Conservation (phyloP, 768 basidiomycete genomes). For the Amanita brunnescens region DNA sequence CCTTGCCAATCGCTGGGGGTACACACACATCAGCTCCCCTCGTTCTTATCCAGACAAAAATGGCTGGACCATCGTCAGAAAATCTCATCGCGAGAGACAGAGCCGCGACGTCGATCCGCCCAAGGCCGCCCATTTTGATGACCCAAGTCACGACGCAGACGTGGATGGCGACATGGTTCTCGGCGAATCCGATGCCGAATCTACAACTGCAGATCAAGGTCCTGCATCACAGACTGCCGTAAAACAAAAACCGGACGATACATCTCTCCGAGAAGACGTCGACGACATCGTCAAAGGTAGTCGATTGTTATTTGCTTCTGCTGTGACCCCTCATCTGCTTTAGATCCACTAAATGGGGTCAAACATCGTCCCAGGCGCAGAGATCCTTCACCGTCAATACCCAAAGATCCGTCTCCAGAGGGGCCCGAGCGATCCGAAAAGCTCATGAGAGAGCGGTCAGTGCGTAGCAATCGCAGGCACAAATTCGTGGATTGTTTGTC, state of each 20-base stretch:
- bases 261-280: conserved; percentile 54
- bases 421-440: conserved; percentile 44
- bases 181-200: conserved; percentile 64
- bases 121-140: conserved; percentile 18
- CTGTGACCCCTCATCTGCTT: conserved; percentile 18
- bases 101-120: conserved; percentile 13
- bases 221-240: conserved; percentile 16
- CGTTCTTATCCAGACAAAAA: conserved; percentile 61
- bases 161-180: conserved; percentile 72
- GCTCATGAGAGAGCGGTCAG: conserved; percentile 64
- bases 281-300: conserved; percentile 74
- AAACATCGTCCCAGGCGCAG: conserved; percentile 32
- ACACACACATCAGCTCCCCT: conserved; percentile 74
- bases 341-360: conserved; percentile 55
- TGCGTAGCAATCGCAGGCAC: conserved; percentile 65
- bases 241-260: conserved; percentile 37
- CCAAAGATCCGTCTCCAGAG: conserved; percentile 16
- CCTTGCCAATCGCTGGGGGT: conserved; percentile 41
- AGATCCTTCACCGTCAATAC: conserved; percentile 24
- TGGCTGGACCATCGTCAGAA: conserved; percentile 73
- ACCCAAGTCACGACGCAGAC: conserved; percentile 43
- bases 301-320: conserved; percentile 13
- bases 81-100: conserved; percentile 19
- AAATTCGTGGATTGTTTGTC: conserved; percentile 79
- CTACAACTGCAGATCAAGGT: conserved; percentile 17